These are phyloP conservation scores for Plasmodium berghei DNA, from an alignment of 169 alveolate species.

Conservation along the genomic window DNA sequence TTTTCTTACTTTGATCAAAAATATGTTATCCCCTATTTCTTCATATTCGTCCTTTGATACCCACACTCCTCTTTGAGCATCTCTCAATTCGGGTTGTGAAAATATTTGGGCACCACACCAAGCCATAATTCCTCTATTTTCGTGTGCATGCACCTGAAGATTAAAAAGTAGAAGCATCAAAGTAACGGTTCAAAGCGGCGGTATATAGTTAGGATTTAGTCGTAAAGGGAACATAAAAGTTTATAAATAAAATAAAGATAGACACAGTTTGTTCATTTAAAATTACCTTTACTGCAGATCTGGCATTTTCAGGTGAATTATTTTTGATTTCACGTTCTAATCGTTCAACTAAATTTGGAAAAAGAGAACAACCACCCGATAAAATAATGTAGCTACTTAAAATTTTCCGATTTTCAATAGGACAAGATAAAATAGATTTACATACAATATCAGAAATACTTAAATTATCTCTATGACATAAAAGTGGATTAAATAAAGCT, in stretches of 20 bases:
- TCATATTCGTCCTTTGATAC: slow-evolving; percentile 80
- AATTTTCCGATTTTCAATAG: slow-evolving; percentile 78
- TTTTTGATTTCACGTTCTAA: slow-evolving; percentile 81
- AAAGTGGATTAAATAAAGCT: slow-evolving; percentile 86
- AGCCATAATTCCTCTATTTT: slow-evolving; percentile 70
- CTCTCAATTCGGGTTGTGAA: slow-evolving; percentile 72
- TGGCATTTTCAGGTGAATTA: slow-evolving; percentile 83
- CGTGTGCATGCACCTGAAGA: slow-evolving; percentile 47
- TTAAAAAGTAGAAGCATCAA: not conserved
- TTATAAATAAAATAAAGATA: not conserved
- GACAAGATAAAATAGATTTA: slow-evolving; percentile 79
- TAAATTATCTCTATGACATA: slow-evolving; percentile 77
- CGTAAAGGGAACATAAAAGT: too few relatives aligned
- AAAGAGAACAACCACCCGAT: slow-evolving; percentile 82
- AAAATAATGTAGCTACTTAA: slow-evolving; percentile 80
- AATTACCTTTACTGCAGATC: slow-evolving; percentile 78
- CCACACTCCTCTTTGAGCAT: slow-evolving; percentile 79
- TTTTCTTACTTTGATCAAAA: slow-evolving; percentile 48
- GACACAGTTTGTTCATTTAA: not conserved
- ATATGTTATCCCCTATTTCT: slow-evolving; percentile 80
- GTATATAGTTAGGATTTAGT: not conserved
- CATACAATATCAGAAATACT: slow-evolving; percentile 79
- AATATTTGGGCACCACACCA: slow-evolving; percentile 66
- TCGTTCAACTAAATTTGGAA: slow-evolving; percentile 81
- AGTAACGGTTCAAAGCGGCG: not conserved